Evolutionary conservation across 2,329 filamentous ascomycete genomes (phyloP).

Genomic region (Talaromyces sp.): DNA sequence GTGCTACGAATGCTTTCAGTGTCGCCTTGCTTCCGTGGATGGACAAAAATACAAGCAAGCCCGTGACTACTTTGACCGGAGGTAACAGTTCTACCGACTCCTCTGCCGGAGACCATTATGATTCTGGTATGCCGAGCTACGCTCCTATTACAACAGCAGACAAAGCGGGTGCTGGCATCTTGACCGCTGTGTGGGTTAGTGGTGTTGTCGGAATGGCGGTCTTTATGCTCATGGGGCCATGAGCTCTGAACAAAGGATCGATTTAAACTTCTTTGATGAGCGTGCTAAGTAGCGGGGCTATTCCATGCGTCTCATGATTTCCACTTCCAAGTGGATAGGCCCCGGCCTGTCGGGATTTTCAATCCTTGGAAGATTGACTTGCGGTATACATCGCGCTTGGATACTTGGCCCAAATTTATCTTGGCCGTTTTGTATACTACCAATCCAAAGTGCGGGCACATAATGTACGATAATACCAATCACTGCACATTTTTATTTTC

Average conservation of each 20-base stretch:
- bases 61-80: neutral
- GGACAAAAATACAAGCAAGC: neutral
- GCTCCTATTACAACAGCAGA: conserved; percentile 1
- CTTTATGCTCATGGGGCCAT: neutral
- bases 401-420: too few species aligned
- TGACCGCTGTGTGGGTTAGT: conserved; percentile 1
- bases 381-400: too few species aligned
- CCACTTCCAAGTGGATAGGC: too few species aligned
- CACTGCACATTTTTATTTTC: too few species aligned
- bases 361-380: too few species aligned
- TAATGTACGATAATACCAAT: too few species aligned
- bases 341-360: too few species aligned
- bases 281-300: too few species aligned
- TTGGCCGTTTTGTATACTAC: too few species aligned
- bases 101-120: neutral
- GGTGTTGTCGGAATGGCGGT: neutral
- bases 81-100: neutral
- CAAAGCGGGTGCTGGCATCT: conserved; percentile 7
- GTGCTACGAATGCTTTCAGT: conserved; percentile 1
- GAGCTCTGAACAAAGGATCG: neutral
- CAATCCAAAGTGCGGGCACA: too few species aligned
- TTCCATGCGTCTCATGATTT: too few species aligned
- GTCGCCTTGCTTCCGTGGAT: neutral
- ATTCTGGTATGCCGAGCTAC: conserved; percentile 61
- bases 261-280: neutral